A percentile compares a stretch with the other conserved stretches of the same genome.
These are phyloP conservation scores for Filosporella fistucella DNA, from an alignment of 495 filamentous ascomycete genomes.

Conservation along the genomic window DNA sequence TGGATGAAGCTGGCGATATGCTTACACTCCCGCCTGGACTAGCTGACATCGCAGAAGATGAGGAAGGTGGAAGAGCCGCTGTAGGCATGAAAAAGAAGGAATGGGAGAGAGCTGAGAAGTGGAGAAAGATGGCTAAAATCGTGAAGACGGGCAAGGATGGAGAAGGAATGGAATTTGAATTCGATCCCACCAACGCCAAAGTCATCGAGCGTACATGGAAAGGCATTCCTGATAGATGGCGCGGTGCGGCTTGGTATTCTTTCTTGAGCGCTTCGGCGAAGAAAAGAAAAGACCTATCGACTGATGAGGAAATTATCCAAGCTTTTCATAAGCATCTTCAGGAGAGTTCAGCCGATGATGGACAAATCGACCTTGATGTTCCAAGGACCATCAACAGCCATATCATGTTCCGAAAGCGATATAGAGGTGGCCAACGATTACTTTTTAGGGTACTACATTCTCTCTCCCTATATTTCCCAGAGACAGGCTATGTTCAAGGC, in stretches of 20 bases:
- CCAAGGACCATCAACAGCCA: constrained; percentile 92
- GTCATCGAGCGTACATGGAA: constrained; percentile 94
- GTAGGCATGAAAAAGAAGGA: constrained; percentile 72
- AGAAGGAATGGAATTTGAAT: constrained; percentile 85
- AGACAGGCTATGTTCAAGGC: constrained; percentile 93
- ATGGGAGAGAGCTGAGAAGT: constrained; percentile 83
- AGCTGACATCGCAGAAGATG: constrained; percentile 54
- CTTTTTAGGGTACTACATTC: constrained; percentile 91
- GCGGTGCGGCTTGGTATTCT: constrained; percentile 88
- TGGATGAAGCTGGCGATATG: constrained; percentile 89
- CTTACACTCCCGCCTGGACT: constrained; percentile 71
- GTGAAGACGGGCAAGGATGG: constrained; percentile 50
- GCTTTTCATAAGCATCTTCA: constrained; percentile 66
- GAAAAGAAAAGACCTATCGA: constrained; percentile 48
- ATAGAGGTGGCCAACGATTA: constrained; percentile 85
- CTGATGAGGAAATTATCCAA: constrained; percentile 67
- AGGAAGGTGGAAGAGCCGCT: constrained; percentile 49
- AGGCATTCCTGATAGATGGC: constrained; percentile 95
- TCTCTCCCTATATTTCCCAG: constrained; percentile 85
- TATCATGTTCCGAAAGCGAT: constrained; percentile 94
- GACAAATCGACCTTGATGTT: constrained; percentile 97
- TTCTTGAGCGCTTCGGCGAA: constrained; percentile 86
- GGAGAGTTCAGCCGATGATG: constrained; percentile 78
- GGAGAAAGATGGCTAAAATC: constrained; percentile 90
- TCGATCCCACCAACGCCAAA: constrained; percentile 79